These are phyloP conservation scores for Lathyrus tuberosus DNA, from an alignment of 306 rosid genomes.

Conservation along the genomic window DNA sequence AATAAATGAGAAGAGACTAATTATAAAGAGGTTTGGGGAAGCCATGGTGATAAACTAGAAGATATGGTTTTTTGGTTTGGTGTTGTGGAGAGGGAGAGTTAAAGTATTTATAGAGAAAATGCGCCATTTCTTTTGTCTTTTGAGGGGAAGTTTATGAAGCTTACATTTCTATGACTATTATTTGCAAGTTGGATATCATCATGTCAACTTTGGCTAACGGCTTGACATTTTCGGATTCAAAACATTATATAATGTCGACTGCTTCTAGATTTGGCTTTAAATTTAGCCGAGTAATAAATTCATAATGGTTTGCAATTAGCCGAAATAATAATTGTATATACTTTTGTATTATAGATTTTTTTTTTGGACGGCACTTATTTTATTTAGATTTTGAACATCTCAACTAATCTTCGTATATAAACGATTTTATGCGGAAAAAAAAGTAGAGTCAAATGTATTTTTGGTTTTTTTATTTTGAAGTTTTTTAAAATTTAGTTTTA, in stretches of 20 bases:
- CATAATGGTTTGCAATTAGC: too few relatives aligned
- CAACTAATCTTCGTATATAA: too few relatives aligned
- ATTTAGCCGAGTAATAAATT: too few relatives aligned
- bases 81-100: background rate
- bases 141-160: conserved; percentile 1
- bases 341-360: too few relatives aligned
- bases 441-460: too few relatives aligned
- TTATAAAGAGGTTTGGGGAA: conserved; percentile 31
- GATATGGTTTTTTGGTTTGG: background rate
- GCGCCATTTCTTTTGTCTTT: background rate
- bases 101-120: conserved; percentile 26
- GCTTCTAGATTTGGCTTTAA: conserved; percentile 12
- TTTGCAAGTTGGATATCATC: background rate
- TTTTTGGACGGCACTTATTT: too few relatives aligned
- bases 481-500: too few relatives aligned
- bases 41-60: conserved; percentile 23
- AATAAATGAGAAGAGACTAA: conserved; percentile 4
- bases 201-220: conserved; percentile 16
- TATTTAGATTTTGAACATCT: too few relatives aligned
- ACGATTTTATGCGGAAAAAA: too few relatives aligned
- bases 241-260: background rate
- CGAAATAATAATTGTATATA: too few relatives aligned
- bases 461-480: too few relatives aligned
- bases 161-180: background rate
- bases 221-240: background rate